Percentiles rank a stretch among this genome's conserved stretches.
These are phyloP conservation scores for Trypanosoma boissoni DNA, from an alignment of 208 protist species.

Conservation along the genomic window DNA sequence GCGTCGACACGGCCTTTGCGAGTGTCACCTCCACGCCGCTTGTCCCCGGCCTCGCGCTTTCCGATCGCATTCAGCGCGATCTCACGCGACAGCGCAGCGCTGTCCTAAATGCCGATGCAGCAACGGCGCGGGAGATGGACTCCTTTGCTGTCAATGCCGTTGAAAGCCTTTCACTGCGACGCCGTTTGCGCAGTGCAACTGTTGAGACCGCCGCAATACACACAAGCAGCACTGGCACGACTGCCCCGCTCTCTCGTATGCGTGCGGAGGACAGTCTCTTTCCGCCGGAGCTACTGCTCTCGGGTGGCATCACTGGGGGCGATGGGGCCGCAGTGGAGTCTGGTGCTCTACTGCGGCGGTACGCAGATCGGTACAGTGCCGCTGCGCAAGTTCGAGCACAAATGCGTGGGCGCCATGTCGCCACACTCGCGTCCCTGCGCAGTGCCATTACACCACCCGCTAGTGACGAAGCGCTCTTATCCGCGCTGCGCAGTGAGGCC, in stretches of 20 bases:
- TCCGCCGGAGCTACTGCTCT: constrained; percentile 70
- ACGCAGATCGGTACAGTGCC: constrained; percentile 42
- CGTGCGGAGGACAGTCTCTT: constrained; percentile 66
- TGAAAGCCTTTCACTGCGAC: constrained; percentile 57
- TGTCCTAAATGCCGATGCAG: constrained; percentile 64
- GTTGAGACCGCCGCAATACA: constrained; percentile 14
- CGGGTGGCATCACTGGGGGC: constrained; percentile 72
- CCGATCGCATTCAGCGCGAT: constrained; percentile 66
- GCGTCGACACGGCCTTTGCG: constrained; percentile 35
- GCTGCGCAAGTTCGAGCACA: constrained; percentile 52
- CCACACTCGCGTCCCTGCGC: constrained; percentile 39
- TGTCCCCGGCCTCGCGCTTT: constrained; percentile 39
- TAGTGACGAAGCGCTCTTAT: constrained; percentile 42
- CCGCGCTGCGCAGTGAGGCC: constrained; percentile 40
- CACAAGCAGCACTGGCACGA: background rate
- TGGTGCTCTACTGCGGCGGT: constrained; percentile 58
- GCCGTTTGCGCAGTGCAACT: constrained; percentile 39
- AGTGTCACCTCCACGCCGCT: constrained; percentile 34
- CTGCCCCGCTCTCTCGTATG: too few species aligned
- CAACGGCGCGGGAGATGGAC: constrained; percentile 44
- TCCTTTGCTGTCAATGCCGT: constrained; percentile 44
- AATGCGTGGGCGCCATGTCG: constrained; percentile 62
- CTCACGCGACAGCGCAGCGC: constrained; percentile 69
- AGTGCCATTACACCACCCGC: constrained; percentile 18
- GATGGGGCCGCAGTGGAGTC: constrained; percentile 40